These are phyloP conservation scores for Botrytis hyacinthi DNA, from an alignment of 2,329 filamentous ascomycete genomes.

Conservation along the genomic window DNA sequence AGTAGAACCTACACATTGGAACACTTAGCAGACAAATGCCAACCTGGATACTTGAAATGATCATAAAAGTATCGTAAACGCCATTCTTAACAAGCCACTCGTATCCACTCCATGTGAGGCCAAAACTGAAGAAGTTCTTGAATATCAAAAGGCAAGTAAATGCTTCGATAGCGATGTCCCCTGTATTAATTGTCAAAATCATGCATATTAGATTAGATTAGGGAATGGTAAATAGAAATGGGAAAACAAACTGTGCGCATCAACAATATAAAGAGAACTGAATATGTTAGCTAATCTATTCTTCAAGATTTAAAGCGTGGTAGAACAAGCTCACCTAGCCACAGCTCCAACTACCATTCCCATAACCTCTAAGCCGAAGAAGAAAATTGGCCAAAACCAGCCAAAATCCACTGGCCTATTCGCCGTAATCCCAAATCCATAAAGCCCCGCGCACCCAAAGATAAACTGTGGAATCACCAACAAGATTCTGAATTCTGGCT, in stretches of 20 bases:
- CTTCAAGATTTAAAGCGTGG: background rate
- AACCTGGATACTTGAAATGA: slow-evolving; percentile 74
- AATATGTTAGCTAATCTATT: background rate
- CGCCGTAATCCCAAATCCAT: slow-evolving; percentile 77
- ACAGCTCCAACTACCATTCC: slow-evolving; percentile 93
- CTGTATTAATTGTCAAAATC: slow-evolving; percentile 42
- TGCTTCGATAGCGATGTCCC: slow-evolving; percentile 78
- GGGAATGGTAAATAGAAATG: background rate
- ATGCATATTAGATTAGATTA: background rate
- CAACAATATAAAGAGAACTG: slow-evolving; percentile 72
- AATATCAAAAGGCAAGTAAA: slow-evolving; percentile 90
- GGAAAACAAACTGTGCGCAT: slow-evolving; percentile 72
- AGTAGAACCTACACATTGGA: slow-evolving; percentile 67
- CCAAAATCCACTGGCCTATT: slow-evolving; percentile 62
- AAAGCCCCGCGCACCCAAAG: slow-evolving; percentile 74
- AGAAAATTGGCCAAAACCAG: slow-evolving; percentile 70
- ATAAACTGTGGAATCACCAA: slow-evolving; percentile 81
- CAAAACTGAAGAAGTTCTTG: slow-evolving; percentile 92
- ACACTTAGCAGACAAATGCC: slow-evolving; percentile 72
- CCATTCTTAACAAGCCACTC: slow-evolving; percentile 72
- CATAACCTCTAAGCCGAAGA: slow-evolving; percentile 80
- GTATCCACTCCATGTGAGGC: slow-evolving; percentile 79
- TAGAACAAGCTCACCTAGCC: slow-evolving; percentile 55
- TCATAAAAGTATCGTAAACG: slow-evolving; percentile 62
- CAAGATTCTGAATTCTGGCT: slow-evolving; percentile 85